Evolutionary conservation across 2,329 filamentous ascomycete species (phyloP).

Genomic region (Fusarium sp.): DNA sequence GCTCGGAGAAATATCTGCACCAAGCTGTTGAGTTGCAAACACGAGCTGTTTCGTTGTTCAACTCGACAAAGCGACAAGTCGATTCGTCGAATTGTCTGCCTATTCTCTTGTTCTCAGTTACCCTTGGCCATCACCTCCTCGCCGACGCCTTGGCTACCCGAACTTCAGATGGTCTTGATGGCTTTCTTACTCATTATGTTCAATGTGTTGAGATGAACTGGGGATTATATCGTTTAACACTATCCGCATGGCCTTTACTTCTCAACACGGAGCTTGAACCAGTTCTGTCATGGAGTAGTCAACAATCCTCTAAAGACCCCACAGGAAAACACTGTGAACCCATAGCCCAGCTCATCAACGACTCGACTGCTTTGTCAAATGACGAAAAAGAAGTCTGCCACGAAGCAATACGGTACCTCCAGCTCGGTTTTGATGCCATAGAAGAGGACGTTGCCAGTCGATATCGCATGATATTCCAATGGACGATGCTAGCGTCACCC

Average conservation of each 20-base stretch:
- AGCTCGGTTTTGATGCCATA: slow-evolving; percentile 23
- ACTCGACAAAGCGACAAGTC: background rate
- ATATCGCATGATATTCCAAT: slow-evolving; percentile 26
- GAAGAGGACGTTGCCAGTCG: background rate
- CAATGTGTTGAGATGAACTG: slow-evolving; percentile 23
- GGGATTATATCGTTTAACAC: slow-evolving; percentile 10
- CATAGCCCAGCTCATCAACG: background rate
- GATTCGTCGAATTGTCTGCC: slow-evolving; percentile 16
- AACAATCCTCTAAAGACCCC: background rate
- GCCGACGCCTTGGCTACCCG: slow-evolving; percentile 11
- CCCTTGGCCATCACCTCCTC: slow-evolving; percentile 20
- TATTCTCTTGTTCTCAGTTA: slow-evolving; percentile 22
- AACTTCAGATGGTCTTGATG: background rate
- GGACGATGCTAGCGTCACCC: slow-evolving; percentile 23
- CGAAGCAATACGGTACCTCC: background rate
- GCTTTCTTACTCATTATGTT: background rate
- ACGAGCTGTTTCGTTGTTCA: slow-evolving; percentile 23
- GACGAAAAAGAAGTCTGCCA: background rate
- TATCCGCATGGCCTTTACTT: background rate
- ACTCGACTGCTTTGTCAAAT: accelerated
- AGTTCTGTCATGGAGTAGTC: slow-evolving; percentile 4
- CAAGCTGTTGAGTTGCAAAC: slow-evolving; percentile 18
- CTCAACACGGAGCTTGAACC: slow-evolving; percentile 4
- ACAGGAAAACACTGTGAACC: background rate
- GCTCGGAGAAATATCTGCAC: background rate